phyloP scores from a whole-genome alignment of 768 basidiomycete species.

The Tricholoma matsutake region DNA sequence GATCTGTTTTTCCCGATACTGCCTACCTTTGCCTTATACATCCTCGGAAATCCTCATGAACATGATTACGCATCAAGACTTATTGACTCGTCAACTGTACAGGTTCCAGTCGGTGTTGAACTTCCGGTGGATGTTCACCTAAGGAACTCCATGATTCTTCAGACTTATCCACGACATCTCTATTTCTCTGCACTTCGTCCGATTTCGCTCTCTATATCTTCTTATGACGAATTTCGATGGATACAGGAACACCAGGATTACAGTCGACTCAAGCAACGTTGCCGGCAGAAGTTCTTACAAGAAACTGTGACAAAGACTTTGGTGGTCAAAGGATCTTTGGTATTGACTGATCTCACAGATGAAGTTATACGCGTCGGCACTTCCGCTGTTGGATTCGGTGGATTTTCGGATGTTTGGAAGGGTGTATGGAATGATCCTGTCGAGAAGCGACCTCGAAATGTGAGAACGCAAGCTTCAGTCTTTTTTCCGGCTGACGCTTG shows the following conservation, averaged over 20 bases:
- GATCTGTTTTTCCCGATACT: constrained; percentile 56
- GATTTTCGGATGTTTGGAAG: constrained; percentile 63
- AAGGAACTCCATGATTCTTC: constrained; percentile 56
- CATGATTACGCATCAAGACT: constrained; percentile 12
- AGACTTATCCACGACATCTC: constrained; percentile 45
- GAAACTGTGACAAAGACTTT: constrained; percentile 56
- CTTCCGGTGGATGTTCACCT: constrained; percentile 55
- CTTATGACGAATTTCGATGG: constrained; percentile 58
- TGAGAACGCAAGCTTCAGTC: constrained; percentile 14
- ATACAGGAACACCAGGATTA: constrained; percentile 53
- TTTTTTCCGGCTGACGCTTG: neutral
- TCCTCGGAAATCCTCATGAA: constrained; percentile 36
- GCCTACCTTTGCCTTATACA: constrained; percentile 51
- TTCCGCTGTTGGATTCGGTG: constrained; percentile 48
- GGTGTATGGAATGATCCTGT: constrained; percentile 49
- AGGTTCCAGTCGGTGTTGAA: constrained; percentile 48
- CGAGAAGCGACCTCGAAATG: constrained; percentile 34
- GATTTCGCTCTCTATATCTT: constrained; percentile 48
- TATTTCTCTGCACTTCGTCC: constrained; percentile 54
- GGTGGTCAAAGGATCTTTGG: constrained; percentile 45
- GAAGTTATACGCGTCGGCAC: constrained; percentile 46
- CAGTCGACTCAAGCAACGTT: constrained; percentile 51
- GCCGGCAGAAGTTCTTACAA: constrained; percentile 52
- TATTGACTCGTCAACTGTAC: constrained; percentile 23
- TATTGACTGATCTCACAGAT: constrained; percentile 54